Percentiles rank a stretch among this genome's conserved stretches.
Evolutionary conservation across 768 basidiomycete genomes (phyloP).

Genomic region (Lentinus brumalis): DNA sequence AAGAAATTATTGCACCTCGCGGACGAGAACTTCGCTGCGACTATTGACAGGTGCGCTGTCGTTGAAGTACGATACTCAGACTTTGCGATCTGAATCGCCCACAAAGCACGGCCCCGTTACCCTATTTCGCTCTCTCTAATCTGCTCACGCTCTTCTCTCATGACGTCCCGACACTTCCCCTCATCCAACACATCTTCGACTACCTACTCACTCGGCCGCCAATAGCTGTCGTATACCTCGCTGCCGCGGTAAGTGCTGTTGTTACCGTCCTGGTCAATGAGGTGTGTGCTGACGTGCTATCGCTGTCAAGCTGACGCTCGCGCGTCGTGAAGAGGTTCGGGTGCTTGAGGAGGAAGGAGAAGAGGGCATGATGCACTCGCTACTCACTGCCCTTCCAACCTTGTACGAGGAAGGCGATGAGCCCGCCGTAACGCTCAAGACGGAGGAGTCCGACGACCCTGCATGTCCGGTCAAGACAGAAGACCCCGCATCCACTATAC

Average conservation of each 20-base stretch:
- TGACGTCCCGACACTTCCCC: conserved; percentile 85
- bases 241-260: conserved; percentile 64
- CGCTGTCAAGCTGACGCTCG: conserved; percentile 63
- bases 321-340: conserved; percentile 68
- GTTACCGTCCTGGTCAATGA: not conserved
- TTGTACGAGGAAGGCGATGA: conserved; percentile 46
- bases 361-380: conserved; percentile 80
- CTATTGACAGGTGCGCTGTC: conserved; percentile 62
- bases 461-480: not conserved
- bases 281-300: not conserved
- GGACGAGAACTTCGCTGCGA: conserved; percentile 68
- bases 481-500: not conserved
- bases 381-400: conserved; percentile 67
- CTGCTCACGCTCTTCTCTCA: conserved; percentile 91
- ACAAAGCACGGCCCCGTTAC: conserved; percentile 69
- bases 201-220: conserved; percentile 85
- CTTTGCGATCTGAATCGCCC: not conserved
- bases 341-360: conserved; percentile 68
- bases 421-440: not conserved
- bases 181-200: conserved; percentile 92
- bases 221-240: conserved; percentile 78
- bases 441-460: conserved; percentile 1
- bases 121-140: conserved; percentile 89
- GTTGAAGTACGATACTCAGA: not conserved
- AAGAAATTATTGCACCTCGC: conserved; percentile 71